Conservation (phyloP, 345 rosid genomes). For the Aquilaria sinensis region DNA sequence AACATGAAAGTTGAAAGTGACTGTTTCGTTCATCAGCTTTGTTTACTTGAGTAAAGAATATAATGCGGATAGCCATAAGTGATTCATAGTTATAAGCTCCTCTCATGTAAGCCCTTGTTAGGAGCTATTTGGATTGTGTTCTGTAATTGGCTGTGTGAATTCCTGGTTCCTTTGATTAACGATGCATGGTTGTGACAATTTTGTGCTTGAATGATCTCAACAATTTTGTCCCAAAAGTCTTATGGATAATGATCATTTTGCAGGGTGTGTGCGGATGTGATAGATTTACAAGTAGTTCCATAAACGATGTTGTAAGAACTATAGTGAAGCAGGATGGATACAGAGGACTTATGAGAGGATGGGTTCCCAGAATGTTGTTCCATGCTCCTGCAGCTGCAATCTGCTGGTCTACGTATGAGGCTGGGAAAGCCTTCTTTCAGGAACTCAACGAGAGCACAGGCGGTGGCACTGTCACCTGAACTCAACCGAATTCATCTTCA, state of each 20-base stretch:
- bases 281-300: constrained; percentile 67
- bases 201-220: neutral
- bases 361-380: constrained; percentile 97
- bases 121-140: no score
- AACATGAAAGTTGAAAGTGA: neutral
- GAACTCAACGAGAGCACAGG: constrained; percentile 35
- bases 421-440: constrained; percentile 65
- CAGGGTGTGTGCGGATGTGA: constrained; percentile 99
- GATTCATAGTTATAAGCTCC: no score
- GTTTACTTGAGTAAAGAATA: no score
- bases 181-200: no score
- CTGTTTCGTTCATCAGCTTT: neutral
- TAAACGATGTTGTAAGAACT: constrained; percentile 53
- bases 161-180: neutral
- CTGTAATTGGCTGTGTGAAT: neutral
- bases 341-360: constrained; percentile 82
- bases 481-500: no score
- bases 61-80: no score
- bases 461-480: constrained; percentile 36
- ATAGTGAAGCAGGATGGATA: constrained; percentile 82
- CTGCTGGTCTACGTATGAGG: constrained; percentile 95
- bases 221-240: constrained; percentile 1
- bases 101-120: no score
- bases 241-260: constrained; percentile 2
- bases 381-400: constrained; percentile 99